phyloP scores from a whole-genome alignment of 768 basidiomycete species.

The Tylopilus felleus region DNA sequence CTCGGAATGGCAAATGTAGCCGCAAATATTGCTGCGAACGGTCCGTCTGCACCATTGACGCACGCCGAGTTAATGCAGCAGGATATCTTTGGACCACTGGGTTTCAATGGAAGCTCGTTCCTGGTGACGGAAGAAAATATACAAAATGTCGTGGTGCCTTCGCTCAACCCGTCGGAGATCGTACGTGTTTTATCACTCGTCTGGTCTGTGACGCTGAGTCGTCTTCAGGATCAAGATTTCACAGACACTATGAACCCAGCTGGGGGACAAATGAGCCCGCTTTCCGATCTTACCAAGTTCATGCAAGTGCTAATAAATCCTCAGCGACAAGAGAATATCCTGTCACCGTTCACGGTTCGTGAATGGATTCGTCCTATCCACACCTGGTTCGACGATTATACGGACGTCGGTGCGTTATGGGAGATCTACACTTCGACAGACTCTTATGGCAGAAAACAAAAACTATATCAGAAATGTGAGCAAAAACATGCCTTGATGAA shows the following conservation, averaged over 20 bases:
- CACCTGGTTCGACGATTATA: slow-evolving; percentile 36
- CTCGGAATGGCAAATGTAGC: slow-evolving; percentile 37
- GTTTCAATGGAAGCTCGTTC: slow-evolving; percentile 43
- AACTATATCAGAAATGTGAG: slow-evolving; percentile 22
- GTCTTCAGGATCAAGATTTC: slow-evolving; percentile 38
- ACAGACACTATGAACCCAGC: slow-evolving; percentile 39
- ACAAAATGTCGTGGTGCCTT: slow-evolving; percentile 39
- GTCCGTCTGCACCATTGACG: slow-evolving; percentile 22
- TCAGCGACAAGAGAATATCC: slow-evolving; percentile 28
- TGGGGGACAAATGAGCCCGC: slow-evolving; percentile 50
- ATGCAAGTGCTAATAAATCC: slow-evolving; percentile 48
- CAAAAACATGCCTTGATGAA: neutral
- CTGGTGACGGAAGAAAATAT: slow-evolving; percentile 36
- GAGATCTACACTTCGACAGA: slow-evolving; percentile 35
- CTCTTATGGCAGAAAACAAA: slow-evolving; percentile 34
- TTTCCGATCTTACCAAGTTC: slow-evolving; percentile 42
- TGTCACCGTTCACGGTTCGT: slow-evolving; percentile 34
- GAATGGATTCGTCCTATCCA: slow-evolving; percentile 44
- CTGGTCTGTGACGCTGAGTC: neutral
- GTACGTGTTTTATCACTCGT: slow-evolving; percentile 22
- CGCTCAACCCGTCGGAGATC: slow-evolving; percentile 33
- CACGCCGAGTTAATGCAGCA: slow-evolving; percentile 44
- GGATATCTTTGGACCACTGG: slow-evolving; percentile 49
- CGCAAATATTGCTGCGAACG: slow-evolving; percentile 25
- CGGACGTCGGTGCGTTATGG: slow-evolving; percentile 43